Evolutionary conservation across 2,329 filamentous ascomycete species (phyloP).

Genomic region (Ramularia endophylla): DNA sequence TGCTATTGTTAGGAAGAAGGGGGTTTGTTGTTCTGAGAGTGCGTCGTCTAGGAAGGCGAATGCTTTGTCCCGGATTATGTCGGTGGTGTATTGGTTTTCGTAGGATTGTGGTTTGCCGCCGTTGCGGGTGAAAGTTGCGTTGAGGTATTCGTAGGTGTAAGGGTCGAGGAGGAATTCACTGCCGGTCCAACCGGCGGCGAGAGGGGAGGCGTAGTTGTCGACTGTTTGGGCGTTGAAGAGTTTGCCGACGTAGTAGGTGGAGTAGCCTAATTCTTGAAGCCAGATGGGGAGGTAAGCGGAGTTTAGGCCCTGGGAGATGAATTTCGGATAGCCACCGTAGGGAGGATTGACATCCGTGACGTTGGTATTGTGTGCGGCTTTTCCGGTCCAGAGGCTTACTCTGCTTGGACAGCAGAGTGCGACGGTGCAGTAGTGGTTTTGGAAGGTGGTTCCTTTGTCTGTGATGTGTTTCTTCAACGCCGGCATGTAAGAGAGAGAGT

Average conservation of each 20-base stretch:
- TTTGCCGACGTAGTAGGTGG: constrained; percentile 69
- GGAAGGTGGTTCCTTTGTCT: constrained; percentile 54
- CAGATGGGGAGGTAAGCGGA: constrained; percentile 64
- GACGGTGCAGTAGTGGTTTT: constrained; percentile 60
- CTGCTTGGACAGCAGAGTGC: constrained; percentile 63
- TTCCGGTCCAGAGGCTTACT: constrained; percentile 60
- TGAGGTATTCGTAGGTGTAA: constrained; percentile 62
- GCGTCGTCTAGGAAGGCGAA: constrained; percentile 58
- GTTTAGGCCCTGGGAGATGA: constrained; percentile 59
- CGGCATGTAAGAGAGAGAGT: constrained; percentile 58
- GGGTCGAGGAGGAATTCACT: constrained; percentile 49
- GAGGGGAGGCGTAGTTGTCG: constrained; percentile 55
- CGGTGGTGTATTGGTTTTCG: constrained; percentile 51
- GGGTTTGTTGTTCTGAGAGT: constrained; percentile 32
- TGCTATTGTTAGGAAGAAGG: constrained; percentile 63
- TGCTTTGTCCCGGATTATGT: constrained; percentile 56
- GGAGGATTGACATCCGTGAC: constrained; percentile 55
- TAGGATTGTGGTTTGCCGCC: constrained; percentile 50
- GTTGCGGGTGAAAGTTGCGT: constrained; percentile 59
- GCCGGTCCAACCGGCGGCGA: constrained; percentile 53
- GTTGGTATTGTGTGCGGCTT: constrained; percentile 64
- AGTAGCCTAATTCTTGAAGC: constrained; percentile 63
- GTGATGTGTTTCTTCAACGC: constrained; percentile 51
- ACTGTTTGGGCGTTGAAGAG: constrained; percentile 60
- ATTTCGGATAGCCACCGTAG: constrained; percentile 60